Evolutionary conservation across 179 eudicot genomes (phyloP).

Genomic region (Sideroxylon spinosum): DNA sequence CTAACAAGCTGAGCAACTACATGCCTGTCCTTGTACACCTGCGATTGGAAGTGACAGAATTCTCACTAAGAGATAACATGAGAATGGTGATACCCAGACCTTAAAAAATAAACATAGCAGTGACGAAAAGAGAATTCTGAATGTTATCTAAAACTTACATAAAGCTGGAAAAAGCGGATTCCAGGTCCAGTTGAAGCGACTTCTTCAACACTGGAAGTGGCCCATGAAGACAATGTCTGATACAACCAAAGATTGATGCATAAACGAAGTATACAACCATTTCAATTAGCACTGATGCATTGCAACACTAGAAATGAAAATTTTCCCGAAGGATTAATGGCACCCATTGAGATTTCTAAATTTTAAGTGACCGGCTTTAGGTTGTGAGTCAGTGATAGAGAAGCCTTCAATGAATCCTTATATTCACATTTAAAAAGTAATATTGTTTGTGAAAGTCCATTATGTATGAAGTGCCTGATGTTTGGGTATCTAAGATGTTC

Average conservation of each 20-base stretch:
- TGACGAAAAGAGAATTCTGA: background rate
- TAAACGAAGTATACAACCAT: background rate
- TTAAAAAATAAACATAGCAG: background rate
- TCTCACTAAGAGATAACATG: background rate
- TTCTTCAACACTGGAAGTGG: slow-evolving; percentile 98
- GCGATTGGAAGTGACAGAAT: slow-evolving; percentile 4
- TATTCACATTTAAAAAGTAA: background rate
- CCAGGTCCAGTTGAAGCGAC: slow-evolving; percentile 99
- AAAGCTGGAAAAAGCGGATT: slow-evolving; percentile 98
- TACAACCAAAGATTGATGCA: slow-evolving; percentile 13
- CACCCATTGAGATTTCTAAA: background rate
- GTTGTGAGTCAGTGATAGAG: background rate
- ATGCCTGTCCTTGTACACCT: slow-evolving; percentile 88
- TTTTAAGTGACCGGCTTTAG: background rate
- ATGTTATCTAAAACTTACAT: slow-evolving; percentile 47
- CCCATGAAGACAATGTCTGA: slow-evolving; percentile 98
- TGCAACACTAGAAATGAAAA: background rate
- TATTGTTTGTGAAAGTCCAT: background rate
- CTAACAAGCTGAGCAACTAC: slow-evolving; percentile 93
- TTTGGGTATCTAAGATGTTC: background rate
- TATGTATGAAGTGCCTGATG: background rate
- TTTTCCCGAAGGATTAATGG: background rate
- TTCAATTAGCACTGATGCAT: background rate
- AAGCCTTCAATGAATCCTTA: background rate
- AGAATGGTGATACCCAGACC: background rate